Percentiles rank a stretch among this genome's conserved stretches.
These are phyloP conservation scores for Botrytis medusae DNA, from an alignment of 2,329 filamentous ascomycete genomes.

Conservation along the genomic window DNA sequence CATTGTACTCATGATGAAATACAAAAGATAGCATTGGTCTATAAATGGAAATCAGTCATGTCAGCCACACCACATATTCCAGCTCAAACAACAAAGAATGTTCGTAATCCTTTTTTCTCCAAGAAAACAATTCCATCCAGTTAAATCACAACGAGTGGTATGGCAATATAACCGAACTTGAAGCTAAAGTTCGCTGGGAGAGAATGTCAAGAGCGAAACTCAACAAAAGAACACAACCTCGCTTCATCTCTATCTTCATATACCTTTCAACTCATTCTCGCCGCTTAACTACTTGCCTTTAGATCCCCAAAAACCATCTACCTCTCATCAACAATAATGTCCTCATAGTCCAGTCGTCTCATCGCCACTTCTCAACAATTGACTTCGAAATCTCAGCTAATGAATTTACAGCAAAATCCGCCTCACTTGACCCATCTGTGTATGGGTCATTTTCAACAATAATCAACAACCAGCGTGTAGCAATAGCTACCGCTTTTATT, in stretches of 20 bases:
- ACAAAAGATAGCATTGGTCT: not conserved
- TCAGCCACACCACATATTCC: not conserved
- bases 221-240: not conserved
- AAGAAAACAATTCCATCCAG: too few relatives aligned
- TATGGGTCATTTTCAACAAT: not conserved
- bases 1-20: not conserved
- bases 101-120: not conserved
- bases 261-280: not conserved
- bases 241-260: not conserved
- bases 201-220: not conserved
- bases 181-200: not conserved
- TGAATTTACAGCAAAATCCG: not conserved
- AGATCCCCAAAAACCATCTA: not conserved
- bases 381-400: not conserved
- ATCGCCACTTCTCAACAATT: not conserved
- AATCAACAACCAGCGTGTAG: not conserved
- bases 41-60: not conserved
- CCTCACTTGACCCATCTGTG: not conserved
- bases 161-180: not conserved
- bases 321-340: not conserved
- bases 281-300: not conserved
- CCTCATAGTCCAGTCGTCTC: not conserved
- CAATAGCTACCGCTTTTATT: not conserved
- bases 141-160: too few relatives aligned
- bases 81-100: not conserved